phyloP scores from a whole-genome alignment of 305 asterid species.

The Rubia tinctorum region DNA sequence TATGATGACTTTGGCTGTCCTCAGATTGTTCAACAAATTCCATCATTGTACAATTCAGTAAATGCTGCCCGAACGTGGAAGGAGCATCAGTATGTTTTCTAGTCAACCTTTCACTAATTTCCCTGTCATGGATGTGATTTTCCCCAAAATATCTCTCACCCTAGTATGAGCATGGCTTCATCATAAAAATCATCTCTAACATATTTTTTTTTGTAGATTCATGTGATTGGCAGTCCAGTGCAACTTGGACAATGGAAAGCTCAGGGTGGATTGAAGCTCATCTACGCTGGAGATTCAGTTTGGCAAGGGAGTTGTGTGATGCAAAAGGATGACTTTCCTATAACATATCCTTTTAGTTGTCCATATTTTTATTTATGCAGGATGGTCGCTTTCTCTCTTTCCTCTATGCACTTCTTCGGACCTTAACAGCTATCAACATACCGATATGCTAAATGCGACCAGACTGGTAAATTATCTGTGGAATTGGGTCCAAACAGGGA shows the following conservation, averaged over 20 bases:
- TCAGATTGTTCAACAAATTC: conserved; percentile 44
- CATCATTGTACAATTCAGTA: conserved; percentile 68
- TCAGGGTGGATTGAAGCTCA: conserved; percentile 60
- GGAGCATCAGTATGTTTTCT: conserved; percentile 66
- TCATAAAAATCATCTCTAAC: conserved; percentile 1
- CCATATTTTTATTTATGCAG: conserved; percentile 15
- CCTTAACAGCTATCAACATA: conserved; percentile 71
- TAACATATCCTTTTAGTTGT: conserved; percentile 75
- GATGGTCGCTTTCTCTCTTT: conserved; percentile 10
- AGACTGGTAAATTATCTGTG: conserved; percentile 42
- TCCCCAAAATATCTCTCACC: conserved; percentile 9
- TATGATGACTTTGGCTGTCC: conserved; percentile 16
- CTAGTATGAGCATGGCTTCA: not conserved
- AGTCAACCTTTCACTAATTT: conserved; percentile 14
- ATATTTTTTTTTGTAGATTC: conserved; percentile 41
- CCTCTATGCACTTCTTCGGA: not conserved
- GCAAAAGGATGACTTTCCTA: conserved; percentile 74
- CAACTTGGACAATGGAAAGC: conserved; percentile 87
- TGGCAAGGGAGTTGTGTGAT: conserved; percentile 76
- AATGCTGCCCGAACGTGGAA: conserved; percentile 77
- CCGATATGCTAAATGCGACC: conserved; percentile 69
- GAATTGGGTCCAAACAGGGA: conserved; percentile 83
- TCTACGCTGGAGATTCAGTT: conserved; percentile 69
- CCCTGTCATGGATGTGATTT: not conserved
- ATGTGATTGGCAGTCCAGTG: conserved; percentile 71